These are phyloP conservation scores for Phytophthora europaea DNA, from an alignment of 352 stramenopile genomes.

Conservation along the genomic window DNA sequence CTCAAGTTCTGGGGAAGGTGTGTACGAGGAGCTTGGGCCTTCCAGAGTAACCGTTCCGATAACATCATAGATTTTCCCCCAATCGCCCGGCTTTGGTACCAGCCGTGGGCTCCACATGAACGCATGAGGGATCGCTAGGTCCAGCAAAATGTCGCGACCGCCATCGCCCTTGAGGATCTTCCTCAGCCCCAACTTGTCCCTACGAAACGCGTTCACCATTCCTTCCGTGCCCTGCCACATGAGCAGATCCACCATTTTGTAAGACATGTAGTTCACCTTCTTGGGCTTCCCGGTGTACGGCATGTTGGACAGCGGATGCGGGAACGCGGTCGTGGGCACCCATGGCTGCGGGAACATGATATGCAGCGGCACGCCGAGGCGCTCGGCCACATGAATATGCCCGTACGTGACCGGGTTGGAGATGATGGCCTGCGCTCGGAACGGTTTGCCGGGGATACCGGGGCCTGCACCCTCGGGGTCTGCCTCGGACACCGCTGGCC, in stretches of 20 bases:
- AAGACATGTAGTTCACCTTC: conserved; percentile 85
- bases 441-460: conserved; percentile 58
- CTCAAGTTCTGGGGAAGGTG: conserved; percentile 61
- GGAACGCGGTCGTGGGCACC: conserved; percentile 90
- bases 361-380: conserved; percentile 92
- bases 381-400: conserved; percentile 94
- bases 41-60: conserved; percentile 85
- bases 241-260: conserved; percentile 89
- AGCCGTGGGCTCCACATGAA: conserved; percentile 93
- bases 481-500: conserved; percentile 82
- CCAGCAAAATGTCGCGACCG: conserved; percentile 63
- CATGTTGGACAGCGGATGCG: conserved; percentile 91
- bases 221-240: conserved; percentile 72
- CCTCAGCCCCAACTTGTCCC: conserved; percentile 58
- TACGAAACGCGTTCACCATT: conserved; percentile 90
- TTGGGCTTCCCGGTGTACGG: conserved; percentile 74
- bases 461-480: conserved; percentile 80
- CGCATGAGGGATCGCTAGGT: conserved; percentile 83
- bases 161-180: conserved; percentile 76
- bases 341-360: conserved; percentile 96
- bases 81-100: conserved; percentile 92
- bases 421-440: conserved; percentile 94
- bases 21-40: conserved; percentile 53
- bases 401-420: conserved; percentile 95
- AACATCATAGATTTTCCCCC: conserved; percentile 89